Conservation (phyloP, 2,329 filamentous ascomycete genomes). For the Boeremia lycopersici region DNA sequence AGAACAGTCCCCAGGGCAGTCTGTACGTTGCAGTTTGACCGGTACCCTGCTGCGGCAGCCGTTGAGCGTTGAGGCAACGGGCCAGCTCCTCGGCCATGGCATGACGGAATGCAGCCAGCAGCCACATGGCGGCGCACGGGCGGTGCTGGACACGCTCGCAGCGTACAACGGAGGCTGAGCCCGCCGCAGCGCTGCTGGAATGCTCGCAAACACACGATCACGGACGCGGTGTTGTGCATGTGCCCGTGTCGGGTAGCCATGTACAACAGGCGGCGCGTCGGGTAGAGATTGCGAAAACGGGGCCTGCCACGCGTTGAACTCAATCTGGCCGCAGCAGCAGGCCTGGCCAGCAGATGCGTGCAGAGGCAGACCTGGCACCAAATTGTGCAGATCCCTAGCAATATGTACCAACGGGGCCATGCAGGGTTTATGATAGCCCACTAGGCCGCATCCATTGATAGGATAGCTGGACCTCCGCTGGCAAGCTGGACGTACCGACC, state of each 20-base stretch:
- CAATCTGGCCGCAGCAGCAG: slow-evolving; percentile 13
- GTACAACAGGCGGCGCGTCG: slow-evolving; percentile 7
- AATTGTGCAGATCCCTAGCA: slow-evolving; percentile 28
- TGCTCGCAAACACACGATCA: slow-evolving; percentile 1
- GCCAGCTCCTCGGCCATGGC: slow-evolving; percentile 6
- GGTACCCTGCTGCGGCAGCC: neutral
- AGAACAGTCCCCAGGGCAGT: neutral
- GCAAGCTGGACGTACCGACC: slow-evolving; percentile 26
- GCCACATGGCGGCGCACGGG: slow-evolving; percentile 8
- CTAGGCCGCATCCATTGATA: slow-evolving; percentile 24
- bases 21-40: neutral
- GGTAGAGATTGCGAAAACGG: slow-evolving; percentile 19
- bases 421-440: slow-evolving; percentile 28
- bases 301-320: slow-evolving; percentile 24
- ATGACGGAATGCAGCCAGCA: slow-evolving; percentile 12
- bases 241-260: slow-evolving; percentile 1
- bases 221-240: neutral
- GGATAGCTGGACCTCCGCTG: slow-evolving; percentile 27
- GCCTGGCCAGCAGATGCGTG: slow-evolving; percentile 27
- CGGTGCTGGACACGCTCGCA: neutral
- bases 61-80: neutral
- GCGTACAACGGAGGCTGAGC: neutral
- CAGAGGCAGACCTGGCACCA: slow-evolving; percentile 15
- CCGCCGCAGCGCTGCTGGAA: slow-evolving; percentile 5
- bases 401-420: slow-evolving; percentile 26